These are phyloP conservation scores for Globisporangium parvum DNA, from an alignment of 352 stramenopile species.

Conservation along the genomic window DNA sequence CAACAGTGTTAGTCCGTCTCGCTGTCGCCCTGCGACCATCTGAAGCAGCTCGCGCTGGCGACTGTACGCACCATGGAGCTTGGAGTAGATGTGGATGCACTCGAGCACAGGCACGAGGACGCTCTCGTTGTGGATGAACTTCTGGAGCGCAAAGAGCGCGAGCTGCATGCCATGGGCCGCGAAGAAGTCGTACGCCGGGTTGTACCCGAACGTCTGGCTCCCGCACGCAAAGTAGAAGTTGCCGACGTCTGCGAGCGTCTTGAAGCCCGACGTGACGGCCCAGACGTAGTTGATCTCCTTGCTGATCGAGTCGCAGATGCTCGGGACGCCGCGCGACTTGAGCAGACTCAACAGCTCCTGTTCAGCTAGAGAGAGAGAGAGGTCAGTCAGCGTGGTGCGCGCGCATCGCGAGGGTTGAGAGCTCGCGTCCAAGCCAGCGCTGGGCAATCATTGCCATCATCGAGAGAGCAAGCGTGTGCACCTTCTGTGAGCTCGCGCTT, in stretches of 20 bases:
- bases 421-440: not conserved
- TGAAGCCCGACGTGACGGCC: conserved; percentile 63
- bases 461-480: conserved; percentile 1
- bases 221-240: conserved; percentile 79
- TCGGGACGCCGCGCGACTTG: conserved; percentile 51
- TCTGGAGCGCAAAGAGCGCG: conserved; percentile 58
- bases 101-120: conserved; percentile 63
- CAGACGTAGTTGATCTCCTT: conserved; percentile 77
- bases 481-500: conserved; percentile 33
- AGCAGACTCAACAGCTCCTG: conserved; percentile 58
- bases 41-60: not conserved
- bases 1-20: not conserved
- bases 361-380: conserved; percentile 36
- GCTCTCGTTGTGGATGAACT: conserved; percentile 69
- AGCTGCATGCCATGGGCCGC: conserved; percentile 55
- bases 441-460: not conserved
- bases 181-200: conserved; percentile 64
- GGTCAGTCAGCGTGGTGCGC: too few relatives aligned
- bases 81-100: conserved; percentile 62
- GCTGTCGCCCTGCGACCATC: not conserved
- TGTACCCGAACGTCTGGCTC: conserved; percentile 56
- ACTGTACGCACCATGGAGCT: conserved; percentile 44
- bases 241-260: conserved; percentile 55
- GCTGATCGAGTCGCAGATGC: conserved; percentile 65
- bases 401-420: too few relatives aligned